These are phyloP conservation scores for Nicotiana obtusifolia DNA, from an alignment of 257 asterid species.

Conservation along the genomic window DNA sequence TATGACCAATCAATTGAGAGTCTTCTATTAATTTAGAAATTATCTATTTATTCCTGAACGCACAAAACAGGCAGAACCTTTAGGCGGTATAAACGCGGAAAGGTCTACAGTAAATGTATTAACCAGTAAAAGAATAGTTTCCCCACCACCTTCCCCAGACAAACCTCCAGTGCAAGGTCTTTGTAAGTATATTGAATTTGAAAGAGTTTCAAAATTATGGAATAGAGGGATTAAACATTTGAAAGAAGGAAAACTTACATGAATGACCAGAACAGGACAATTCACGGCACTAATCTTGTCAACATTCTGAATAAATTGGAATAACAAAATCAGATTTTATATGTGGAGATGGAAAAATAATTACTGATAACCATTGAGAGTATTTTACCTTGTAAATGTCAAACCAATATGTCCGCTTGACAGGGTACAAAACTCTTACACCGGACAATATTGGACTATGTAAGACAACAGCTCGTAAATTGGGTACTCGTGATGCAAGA, in stretches of 20 bases:
- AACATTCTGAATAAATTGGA: slow-evolving; percentile 63
- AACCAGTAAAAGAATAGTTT: neutral
- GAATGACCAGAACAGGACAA: slow-evolving; percentile 94
- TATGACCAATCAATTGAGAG: neutral
- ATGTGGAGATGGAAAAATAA: neutral
- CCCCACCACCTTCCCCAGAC: neutral
- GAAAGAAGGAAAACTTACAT: slow-evolving; percentile 53
- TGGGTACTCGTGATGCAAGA: slow-evolving; percentile 81
- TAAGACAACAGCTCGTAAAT: slow-evolving; percentile 91
- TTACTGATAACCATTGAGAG: neutral
- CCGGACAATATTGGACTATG: slow-evolving; percentile 98
- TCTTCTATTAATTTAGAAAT: neutral
- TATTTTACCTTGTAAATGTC: slow-evolving; percentile 86
- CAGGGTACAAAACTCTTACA: slow-evolving; percentile 93
- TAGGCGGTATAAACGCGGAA: neutral
- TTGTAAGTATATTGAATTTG: neutral
- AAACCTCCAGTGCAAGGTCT: neutral
- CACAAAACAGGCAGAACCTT: neutral
- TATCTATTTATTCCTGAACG: neutral
- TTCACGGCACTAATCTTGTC: slow-evolving; percentile 82
- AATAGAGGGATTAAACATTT: neutral
- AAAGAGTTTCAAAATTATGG: neutral
- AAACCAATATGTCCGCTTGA: slow-evolving; percentile 88
- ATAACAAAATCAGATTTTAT: neutral
- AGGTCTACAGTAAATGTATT: neutral